Conservation (phyloP, 1,284 basidiomycete species). For the Golubevia pallescens region DNA sequence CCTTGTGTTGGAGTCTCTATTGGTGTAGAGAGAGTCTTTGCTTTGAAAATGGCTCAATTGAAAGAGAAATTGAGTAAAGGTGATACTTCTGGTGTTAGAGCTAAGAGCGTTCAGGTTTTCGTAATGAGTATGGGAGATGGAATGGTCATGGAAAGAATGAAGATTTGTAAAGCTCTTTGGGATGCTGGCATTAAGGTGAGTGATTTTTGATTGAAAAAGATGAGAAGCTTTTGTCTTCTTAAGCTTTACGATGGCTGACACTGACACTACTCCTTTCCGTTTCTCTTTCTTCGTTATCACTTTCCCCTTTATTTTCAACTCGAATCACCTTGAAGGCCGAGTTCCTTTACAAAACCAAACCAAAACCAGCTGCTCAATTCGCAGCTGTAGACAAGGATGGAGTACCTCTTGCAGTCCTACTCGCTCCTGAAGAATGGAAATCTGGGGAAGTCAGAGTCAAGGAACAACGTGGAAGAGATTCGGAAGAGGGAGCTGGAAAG, state of each 20-base stretch:
- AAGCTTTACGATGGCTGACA: background rate
- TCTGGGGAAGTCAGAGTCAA: slow-evolving; percentile 86
- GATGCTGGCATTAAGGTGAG: slow-evolving; percentile 85
- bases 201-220: background rate
- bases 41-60: slow-evolving; percentile 86
- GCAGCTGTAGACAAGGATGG: slow-evolving; percentile 88
- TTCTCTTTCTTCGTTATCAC: slow-evolving; percentile 1
- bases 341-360: slow-evolving; percentile 90
- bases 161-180: slow-evolving; percentile 81
- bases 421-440: slow-evolving; percentile 85
- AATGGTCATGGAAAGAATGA: slow-evolving; percentile 82
- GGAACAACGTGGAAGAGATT: slow-evolving; percentile 80
- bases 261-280: background rate
- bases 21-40: slow-evolving; percentile 94
- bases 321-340: slow-evolving; percentile 73
- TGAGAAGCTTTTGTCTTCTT: slow-evolving; percentile 2
- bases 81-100: slow-evolving; percentile 69
- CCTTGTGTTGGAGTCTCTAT: slow-evolving; percentile 94
- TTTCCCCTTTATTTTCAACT: background rate
- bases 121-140: slow-evolving; percentile 93
- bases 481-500: slow-evolving; percentile 71
- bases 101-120: slow-evolving; percentile 92
- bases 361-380: slow-evolving; percentile 81
- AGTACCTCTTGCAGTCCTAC: slow-evolving; percentile 86
- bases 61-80: slow-evolving; percentile 70